Percentiles rank a stretch among this genome's conserved stretches.
Evolutionary conservation across 176 grass and related monocot species (phyloP).

Genomic region (Zoysia pacifica): DNA sequence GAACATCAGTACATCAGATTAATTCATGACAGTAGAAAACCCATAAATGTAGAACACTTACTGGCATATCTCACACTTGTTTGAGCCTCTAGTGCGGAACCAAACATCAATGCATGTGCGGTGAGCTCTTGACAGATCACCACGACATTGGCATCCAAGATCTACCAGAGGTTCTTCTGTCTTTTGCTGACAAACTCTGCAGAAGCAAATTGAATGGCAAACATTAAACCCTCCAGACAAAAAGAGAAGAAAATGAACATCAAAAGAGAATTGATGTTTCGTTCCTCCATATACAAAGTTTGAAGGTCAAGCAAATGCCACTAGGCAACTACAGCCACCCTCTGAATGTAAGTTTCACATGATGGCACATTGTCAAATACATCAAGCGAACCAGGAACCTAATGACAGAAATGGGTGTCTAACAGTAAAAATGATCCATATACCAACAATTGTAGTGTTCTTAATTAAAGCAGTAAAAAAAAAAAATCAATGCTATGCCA

Average conservation of each 20-base stretch:
- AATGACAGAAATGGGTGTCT: conserved; percentile 6
- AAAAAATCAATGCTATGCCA: not conserved
- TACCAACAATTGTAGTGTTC: no score
- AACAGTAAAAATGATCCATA: not conserved
- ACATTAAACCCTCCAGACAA: conserved; percentile 2
- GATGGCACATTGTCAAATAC: not conserved
- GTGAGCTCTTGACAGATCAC: conserved; percentile 90
- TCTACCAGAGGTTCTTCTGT: conserved; percentile 92
- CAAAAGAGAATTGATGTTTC: not conserved
- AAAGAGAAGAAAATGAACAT: conserved; percentile 8
- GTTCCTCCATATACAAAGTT: not conserved
- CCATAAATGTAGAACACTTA: conserved; percentile 53
- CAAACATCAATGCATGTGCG: conserved; percentile 88
- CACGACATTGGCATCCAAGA: conserved; percentile 93
- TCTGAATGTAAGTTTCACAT: not conserved
- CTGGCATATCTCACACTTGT: conserved; percentile 99
- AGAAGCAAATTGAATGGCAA: not conserved
- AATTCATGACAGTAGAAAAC: conserved; percentile 15
- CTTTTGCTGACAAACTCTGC: conserved; percentile 90
- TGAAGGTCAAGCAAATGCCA: conserved; percentile 2
- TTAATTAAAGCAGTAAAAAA: not conserved
- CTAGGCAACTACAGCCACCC: not conserved
- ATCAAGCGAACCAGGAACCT: not conserved
- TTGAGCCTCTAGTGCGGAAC: conserved; percentile 94
- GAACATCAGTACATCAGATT: conserved; percentile 33